Base-by-base conservation (phyloP, 495 filamentous ascomycete species). In the Trichocladium antarcticum region DNA sequence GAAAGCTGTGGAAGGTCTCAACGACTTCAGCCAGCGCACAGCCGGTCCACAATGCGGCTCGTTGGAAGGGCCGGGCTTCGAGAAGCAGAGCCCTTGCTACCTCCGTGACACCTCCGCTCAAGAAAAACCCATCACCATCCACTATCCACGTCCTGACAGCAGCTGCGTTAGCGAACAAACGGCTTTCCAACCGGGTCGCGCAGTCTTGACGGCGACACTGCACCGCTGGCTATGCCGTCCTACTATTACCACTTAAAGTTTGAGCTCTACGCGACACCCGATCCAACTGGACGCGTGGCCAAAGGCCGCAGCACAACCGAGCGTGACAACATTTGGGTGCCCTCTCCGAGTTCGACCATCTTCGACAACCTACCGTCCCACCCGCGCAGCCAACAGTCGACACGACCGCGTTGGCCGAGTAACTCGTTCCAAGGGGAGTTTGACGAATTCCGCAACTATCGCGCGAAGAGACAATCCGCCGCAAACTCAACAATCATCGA, bases 181-280 rank as follows among this genome's bases (percentile, higher is more conserved):
- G n/a, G n/a, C n/a, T n/a, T n/a, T n/a, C n/a, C n/a, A n/a, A n/a
- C n/a, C n/a, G n/a, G n/a, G n/a, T n/a, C n/a, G n/a, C n/a, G n/a
- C n/a, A n/a, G n/a, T n/a, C n/a, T n/a, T n/a, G n/a, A n/a, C n/a
- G n/a, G 14, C 16, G 17, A 31, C 9, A 1, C 5, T 31, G 17
- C 29, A n/a, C 16, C n/a, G 9, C 10, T 35, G 37, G 41, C 63
- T 67, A 70, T 72, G 88, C 85, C 85, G 69, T 80, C 84, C 29
- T 95, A 92, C 68, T 89, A 88, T 67, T 98, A 89, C 58, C 90
- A 97, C 59, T 64, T 98, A 24, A 81, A 81, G 57, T 78, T 98
- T 59, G 90, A 97, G 74, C 73, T 96, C 44, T 83, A 83, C 65
- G 64, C 77, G 51, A 66, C 72, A 45, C 68, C 74, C 14, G 62